Conservation (phyloP, 2,329 filamentous ascomycete genomes). For the Epichloe aotearoae region DNA sequence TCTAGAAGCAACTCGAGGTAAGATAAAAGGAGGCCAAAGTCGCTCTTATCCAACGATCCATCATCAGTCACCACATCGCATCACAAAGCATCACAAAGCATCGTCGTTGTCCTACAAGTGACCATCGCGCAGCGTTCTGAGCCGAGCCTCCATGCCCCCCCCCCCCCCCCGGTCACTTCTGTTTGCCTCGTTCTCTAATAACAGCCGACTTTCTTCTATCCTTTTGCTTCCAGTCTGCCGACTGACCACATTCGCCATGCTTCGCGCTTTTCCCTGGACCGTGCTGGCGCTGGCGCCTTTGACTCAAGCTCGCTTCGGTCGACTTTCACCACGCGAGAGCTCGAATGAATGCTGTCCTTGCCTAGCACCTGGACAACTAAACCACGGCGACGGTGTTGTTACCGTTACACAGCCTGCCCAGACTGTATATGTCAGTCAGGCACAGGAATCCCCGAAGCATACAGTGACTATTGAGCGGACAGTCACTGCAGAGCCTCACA, state of each 20-base stretch:
- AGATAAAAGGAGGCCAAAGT: conserved; percentile 3
- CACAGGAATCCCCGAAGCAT: conserved; percentile 8
- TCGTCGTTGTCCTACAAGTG: neutral
- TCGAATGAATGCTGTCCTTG: conserved; percentile 19
- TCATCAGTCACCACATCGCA: conserved; percentile 3
- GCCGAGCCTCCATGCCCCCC: neutral
- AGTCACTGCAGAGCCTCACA: conserved; percentile 11
- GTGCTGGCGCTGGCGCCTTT: conserved; percentile 14
- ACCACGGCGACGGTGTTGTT: conserved; percentile 10
- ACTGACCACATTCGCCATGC: conserved; percentile 9
- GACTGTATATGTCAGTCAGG: conserved; percentile 15
- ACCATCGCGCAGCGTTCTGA: neutral
- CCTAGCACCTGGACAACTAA: conserved; percentile 7
- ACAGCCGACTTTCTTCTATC: too few relatives aligned
- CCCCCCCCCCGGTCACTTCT: neutral
- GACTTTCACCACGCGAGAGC: conserved; percentile 9
- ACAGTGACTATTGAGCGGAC: conserved; percentile 8
- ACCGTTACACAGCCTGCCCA: conserved; percentile 15
- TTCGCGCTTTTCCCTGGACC: conserved; percentile 13
- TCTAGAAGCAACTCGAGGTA: neutral
- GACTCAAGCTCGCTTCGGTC: conserved; percentile 14
- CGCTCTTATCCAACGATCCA: neutral
- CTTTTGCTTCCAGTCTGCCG: neutral
- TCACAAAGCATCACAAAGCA: conserved; percentile 2
- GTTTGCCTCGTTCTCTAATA: neutral